Evolutionary conservation across 2,329 filamentous ascomycete genomes (phyloP), one percentile per base, ranked within the genome.

Genomic region (Nemania sp.): DNA sequence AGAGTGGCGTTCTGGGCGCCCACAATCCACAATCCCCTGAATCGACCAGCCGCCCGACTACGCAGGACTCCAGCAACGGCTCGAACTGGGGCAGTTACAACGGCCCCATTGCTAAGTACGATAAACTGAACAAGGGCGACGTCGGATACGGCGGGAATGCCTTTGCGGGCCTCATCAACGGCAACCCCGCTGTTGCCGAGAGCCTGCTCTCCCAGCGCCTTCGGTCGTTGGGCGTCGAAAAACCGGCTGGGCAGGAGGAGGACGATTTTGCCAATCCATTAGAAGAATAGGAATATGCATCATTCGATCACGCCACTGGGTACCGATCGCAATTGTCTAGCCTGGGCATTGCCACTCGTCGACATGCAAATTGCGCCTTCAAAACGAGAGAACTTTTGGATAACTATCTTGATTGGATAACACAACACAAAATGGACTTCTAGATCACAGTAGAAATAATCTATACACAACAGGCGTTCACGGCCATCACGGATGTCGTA

Each of bases 151-250:
- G 86, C 31, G 78, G 82, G 1, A 81, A 83, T 49, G 71, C 75
- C 0, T 85, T 80, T 60, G 67, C 62, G 19, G 68, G 61, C 7
- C 68, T 68, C 47, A 70, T 68, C 26, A 68, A 72, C 61, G 73
- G 73, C 30, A 70, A 70, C 55, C 65, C 72, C 2, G 74, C 70
- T n/a, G 73, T 72, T 1, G 77, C 81, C 4, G 86, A 90, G 63
- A 83, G 89, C 2, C 71, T 94, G 14, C 73, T 94, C 14, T 89
- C 89, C 9, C 84, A 84, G 67, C 80, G 84, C 52, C 73, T 93
- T 39, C 80, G 84, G 60, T 81, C 83, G 5, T 72, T 90, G 5
- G 87, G 84, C 31, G 77, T 77, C 20, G 70, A 77, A 53, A 60
- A 59, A 22, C 50, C 54, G 17, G 54, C 36, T 6, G 31, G 15